Evolutionary conservation across 345 rosid genomes (phyloP).

Genomic region (Citropsis articulata): DNA sequence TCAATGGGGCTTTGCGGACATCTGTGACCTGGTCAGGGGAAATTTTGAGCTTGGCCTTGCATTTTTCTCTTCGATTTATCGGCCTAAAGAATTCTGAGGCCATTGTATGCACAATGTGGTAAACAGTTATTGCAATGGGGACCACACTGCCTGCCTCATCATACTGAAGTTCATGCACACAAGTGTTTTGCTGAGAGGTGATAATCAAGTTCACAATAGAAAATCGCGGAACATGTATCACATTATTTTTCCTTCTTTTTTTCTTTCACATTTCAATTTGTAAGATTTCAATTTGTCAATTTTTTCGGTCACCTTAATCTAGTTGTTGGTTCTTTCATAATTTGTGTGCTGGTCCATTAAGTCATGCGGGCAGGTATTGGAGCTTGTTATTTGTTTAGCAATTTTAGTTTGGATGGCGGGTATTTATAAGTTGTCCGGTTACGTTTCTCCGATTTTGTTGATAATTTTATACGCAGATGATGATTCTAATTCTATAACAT

Average conservation of each 20-base stretch:
- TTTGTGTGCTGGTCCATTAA: constrained; percentile 6
- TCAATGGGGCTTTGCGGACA: constrained; percentile 12
- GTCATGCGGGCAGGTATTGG: not conserved
- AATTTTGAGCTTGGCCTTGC: constrained; percentile 17
- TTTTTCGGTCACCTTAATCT: not conserved
- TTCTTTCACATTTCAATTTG: not conserved
- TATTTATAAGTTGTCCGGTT: not conserved
- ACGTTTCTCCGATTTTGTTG: not conserved
- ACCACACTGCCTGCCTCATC: not conserved
- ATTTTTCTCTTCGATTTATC: not conserved
- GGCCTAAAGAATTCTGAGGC: constrained; percentile 13
- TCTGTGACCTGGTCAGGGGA: constrained; percentile 11
- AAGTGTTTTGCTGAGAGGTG: constrained; percentile 12
- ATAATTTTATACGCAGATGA: too few species aligned
- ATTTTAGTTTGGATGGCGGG: constrained; percentile 12
- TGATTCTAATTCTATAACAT: too few species aligned
- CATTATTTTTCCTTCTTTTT: not conserved
- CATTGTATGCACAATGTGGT: constrained; percentile 14
- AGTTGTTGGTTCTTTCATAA: constrained; percentile 15
- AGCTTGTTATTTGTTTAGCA: constrained; percentile 8
- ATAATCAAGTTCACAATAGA: constrained; percentile 16
- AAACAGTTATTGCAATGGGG: constrained; percentile 1
- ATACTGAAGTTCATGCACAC: constrained; percentile 1
- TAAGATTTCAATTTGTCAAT: constrained; percentile 9
- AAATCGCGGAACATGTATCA: constrained; percentile 11